Percentiles rank a stretch among this genome's conserved stretches.
Conservation (phyloP, 139 green algal genomes). For the Bryopsis sp. region DNA sequence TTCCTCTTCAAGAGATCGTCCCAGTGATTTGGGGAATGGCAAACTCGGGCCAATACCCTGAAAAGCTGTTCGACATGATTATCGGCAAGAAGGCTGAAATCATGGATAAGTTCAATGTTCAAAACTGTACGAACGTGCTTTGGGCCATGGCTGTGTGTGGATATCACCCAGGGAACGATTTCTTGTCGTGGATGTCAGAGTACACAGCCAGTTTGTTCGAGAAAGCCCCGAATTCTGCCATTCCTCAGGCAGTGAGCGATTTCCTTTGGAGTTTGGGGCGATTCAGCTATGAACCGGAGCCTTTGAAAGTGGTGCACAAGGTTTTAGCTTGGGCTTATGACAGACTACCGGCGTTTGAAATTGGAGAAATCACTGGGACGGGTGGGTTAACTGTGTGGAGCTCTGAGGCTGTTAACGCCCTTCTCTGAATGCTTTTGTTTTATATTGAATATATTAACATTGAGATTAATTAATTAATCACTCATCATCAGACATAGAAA, state of each 20-base stretch:
- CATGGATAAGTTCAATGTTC: constrained; percentile 3
- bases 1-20: too few relatives aligned
- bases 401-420: too few relatives aligned
- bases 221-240: not conserved
- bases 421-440: too few relatives aligned
- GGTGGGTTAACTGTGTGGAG: too few relatives aligned
- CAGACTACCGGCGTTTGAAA: not conserved
- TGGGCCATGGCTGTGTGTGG: constrained; percentile 18
- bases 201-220: not conserved
- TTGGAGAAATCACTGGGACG: too few relatives aligned
- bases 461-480: too few relatives aligned
- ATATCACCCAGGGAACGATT: constrained; percentile 8
- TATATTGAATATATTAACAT: too few relatives aligned
- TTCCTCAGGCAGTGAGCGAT: constrained; percentile 12
- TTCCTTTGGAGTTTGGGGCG: constrained; percentile 14
- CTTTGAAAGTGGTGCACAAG: not conserved
- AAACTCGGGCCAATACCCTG: constrained; percentile 13
- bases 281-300: not conserved
- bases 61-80: not conserved
- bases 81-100: not conserved
- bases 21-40: constrained; percentile 14
- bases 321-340: not conserved
- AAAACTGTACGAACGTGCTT: constrained; percentile 17
- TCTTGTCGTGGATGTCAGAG: not conserved
- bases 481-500: too few relatives aligned